Base-by-base conservation (phyloP, 345 rosid genomes). In the Camelina hispida region DNA sequence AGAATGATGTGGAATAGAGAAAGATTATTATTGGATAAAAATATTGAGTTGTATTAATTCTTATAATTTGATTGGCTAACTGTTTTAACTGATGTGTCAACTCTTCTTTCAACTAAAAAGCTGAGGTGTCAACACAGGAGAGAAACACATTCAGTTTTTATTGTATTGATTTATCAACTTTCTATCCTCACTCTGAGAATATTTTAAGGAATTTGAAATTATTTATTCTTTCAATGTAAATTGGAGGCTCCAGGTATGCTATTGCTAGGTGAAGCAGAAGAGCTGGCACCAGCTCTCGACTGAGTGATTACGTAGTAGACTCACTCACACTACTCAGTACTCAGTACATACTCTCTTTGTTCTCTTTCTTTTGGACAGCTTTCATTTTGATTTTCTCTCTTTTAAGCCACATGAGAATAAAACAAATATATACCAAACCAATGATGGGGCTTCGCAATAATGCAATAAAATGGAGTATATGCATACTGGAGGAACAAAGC, bases 281-380 rank as follows among this genome's bases (percentile, higher is more conserved):
- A 63, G 64, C 77, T 73, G 77, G 70, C 47, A 64, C 44, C 77
- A 73, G 77, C 71, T 73, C 2, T 46, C 71, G 9, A 20, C 34
- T 20, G 10, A 38, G 18, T 61, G 64, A 59, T 10, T 34, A 58
- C 43, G 55, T 32, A 34, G 37, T 34, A 34, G 9, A 34, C 37
- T 34, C 37, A 1, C 37, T 6, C 37, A 34, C 37, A 34, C 37
- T 34, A 42, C 46, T 73, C 42, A 12, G 18, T 61, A 46, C 51
- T 38, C 50, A 43, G 44, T 11, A 6, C 76, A 17, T 13, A 22
- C 60, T 11, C 44, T 42, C 6, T 50, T 30, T 62, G 34, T 63
- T 63, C 3, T 73, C 63, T 63, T 72, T 62, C 68, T 43, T 73
- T 73, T 6, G 15, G 62, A 73, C 77, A 53, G 70, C 77, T 63